phyloP scores from a whole-genome alignment of 352 stramenopile species.

The Phytophthora palmivora region DNA sequence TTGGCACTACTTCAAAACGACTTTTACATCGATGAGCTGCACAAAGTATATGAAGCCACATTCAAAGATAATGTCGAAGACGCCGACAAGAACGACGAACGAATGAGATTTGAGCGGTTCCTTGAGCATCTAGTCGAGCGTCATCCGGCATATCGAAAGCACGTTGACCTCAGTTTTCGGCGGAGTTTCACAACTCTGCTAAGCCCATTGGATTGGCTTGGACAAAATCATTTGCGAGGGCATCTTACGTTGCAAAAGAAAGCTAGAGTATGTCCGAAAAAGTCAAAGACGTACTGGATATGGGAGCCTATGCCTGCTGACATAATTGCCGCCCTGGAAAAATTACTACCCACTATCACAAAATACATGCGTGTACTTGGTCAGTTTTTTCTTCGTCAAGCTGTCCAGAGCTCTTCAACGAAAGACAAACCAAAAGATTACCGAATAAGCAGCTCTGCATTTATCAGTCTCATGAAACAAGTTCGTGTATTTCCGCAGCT shows the following conservation, averaged over 20 bases:
- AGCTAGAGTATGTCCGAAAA: conserved; percentile 3
- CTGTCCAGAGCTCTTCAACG: conserved; percentile 21
- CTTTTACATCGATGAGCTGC: conserved; percentile 58
- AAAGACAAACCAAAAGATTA: conserved; percentile 27
- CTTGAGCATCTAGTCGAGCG: conserved; percentile 30
- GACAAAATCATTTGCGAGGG: conserved; percentile 24
- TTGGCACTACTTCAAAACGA: conserved; percentile 63
- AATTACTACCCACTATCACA: conserved; percentile 44
- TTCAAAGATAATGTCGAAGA: conserved; percentile 6
- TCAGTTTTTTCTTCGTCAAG: conserved; percentile 49
- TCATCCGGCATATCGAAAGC: conserved; percentile 30
- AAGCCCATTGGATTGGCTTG: conserved; percentile 25
- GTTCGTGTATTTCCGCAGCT: conserved; percentile 64
- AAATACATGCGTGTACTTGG: conserved; percentile 51
- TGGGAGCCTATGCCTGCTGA: conserved; percentile 33
- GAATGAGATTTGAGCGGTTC: conserved; percentile 31
- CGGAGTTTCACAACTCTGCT: background rate
- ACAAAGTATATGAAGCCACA: conserved; percentile 34
- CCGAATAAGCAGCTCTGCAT: conserved; percentile 38
- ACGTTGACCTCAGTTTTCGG: background rate
- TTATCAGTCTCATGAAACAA: conserved; percentile 63
- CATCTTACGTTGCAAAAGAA: conserved; percentile 8
- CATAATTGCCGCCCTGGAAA: conserved; percentile 40
- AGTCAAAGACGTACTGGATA: conserved; percentile 30
- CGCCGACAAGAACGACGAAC: conserved; percentile 15